phyloP scores from a whole-genome alignment of 371 early-diverging fungal genomes.

The Haplosporangium sp. region DNA sequence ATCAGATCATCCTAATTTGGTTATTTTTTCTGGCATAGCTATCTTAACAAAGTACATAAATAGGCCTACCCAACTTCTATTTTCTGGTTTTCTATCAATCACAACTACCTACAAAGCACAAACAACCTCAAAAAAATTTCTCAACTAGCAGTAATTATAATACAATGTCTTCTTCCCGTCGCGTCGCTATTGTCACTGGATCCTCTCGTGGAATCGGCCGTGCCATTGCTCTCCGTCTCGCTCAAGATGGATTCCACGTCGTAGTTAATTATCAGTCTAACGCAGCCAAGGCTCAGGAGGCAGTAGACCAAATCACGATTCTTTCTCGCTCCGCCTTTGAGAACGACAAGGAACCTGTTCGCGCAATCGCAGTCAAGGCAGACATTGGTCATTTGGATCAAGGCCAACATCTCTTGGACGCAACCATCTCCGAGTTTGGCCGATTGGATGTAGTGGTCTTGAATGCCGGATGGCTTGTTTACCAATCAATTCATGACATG shows the following conservation, averaged over 20 bases:
- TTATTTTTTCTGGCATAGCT: too few relatives aligned
- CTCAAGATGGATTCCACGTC: conserved; percentile 61
- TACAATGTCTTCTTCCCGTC: conserved; percentile 17
- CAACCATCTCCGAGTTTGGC: conserved; percentile 24
- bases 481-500: conserved; percentile 20
- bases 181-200: conserved; percentile 25
- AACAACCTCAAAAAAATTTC: too few relatives aligned
- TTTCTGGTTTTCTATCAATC: too few relatives aligned
- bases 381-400: conserved; percentile 15
- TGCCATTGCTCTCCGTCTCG: conserved; percentile 57
- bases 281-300: conserved; percentile 12
- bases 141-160: not conserved
- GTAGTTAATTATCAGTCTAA: conserved; percentile 18
- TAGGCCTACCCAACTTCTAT: too few relatives aligned
- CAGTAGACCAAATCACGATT: conserved; percentile 4
- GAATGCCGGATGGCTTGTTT: conserved; percentile 34
- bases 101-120: too few relatives aligned
- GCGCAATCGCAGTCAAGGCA: conserved; percentile 16
- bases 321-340: not conserved
- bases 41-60: too few relatives aligned
- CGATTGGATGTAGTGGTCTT: conserved; percentile 36
- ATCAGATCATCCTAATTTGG: too few relatives aligned
- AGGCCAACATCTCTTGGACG: conserved; percentile 11
- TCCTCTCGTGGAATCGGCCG: conserved; percentile 59
- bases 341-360: not conserved